These are phyloP conservation scores for Tricholomella constricta DNA, from an alignment of 768 basidiomycete species.

Conservation along the genomic window DNA sequence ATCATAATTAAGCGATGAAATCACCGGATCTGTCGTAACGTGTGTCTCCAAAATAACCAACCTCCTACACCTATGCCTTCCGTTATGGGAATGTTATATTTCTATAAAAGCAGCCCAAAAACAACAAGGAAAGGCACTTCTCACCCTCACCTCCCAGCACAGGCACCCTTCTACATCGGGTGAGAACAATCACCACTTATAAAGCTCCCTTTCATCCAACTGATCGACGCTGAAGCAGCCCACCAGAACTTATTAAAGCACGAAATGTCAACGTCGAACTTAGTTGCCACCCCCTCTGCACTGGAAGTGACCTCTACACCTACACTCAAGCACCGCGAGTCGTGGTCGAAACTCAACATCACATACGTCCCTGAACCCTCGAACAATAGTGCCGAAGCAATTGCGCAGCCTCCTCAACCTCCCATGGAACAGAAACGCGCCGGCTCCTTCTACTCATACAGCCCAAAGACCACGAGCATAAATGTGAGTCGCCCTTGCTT, in stretches of 20 bases:
- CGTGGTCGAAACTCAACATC: conserved; percentile 7
- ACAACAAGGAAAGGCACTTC: not conserved
- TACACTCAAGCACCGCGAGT: conserved; percentile 12
- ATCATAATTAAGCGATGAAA: not conserved
- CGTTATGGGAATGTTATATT: conserved; percentile 1
- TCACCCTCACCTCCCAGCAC: not conserved
- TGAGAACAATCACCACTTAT: conserved; percentile 1
- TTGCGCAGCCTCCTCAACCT: not conserved
- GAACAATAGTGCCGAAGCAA: not conserved
- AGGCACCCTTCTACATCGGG: not conserved
- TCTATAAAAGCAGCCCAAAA: conserved; percentile 11
- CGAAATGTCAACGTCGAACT: not conserved
- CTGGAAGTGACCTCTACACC: not conserved
- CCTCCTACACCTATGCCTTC: not conserved
- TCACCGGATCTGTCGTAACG: not conserved
- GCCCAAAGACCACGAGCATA: conserved; percentile 46
- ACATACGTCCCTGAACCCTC: not conserved
- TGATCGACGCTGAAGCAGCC: not conserved
- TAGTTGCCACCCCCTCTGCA: not conserved
- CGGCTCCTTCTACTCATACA: conserved; percentile 44
- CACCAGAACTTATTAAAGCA: not conserved
- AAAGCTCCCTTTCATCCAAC: not conserved
- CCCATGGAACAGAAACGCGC: conserved; percentile 17
- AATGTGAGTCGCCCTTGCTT: conserved; percentile 31
- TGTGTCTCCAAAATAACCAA: not conserved